phyloP scores from a whole-genome alignment of 768 basidiomycete genomes.

The Lactarius evosmus region DNA sequence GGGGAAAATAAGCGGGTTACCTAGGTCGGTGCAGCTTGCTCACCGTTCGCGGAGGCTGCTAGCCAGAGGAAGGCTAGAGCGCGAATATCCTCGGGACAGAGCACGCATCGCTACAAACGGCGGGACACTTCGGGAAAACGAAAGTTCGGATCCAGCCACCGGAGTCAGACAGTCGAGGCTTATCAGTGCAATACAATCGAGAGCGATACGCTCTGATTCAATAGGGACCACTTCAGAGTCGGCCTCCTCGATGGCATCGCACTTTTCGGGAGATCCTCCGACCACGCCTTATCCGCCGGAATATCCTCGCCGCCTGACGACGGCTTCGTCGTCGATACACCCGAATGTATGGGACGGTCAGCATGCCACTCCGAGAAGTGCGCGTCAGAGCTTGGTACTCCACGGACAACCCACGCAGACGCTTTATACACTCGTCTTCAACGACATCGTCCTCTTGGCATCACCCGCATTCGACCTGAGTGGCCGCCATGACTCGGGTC shows the following conservation, averaged over 20 bases:
- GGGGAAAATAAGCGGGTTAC: constrained; percentile 56
- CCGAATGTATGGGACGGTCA: constrained; percentile 19
- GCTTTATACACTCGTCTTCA: constrained; percentile 50
- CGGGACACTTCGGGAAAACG: not conserved
- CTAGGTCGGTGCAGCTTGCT: constrained; percentile 52
- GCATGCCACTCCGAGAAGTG: not conserved
- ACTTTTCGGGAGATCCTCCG: constrained; percentile 10
- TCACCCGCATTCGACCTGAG: constrained; percentile 31
- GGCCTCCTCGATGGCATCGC: constrained; percentile 18
- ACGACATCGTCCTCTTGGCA: constrained; percentile 65
- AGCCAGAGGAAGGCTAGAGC: constrained; percentile 57
- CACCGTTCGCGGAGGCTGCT: constrained; percentile 72
- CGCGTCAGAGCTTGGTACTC: not conserved
- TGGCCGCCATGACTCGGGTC: constrained; percentile 28
- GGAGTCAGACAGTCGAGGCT: constrained; percentile 26
- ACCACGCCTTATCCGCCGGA: constrained; percentile 5
- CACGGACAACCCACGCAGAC: constrained; percentile 15
- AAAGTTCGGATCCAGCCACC: not conserved
- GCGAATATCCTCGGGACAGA: constrained; percentile 39
- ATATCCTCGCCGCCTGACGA: not conserved
- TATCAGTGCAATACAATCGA: constrained; percentile 14
- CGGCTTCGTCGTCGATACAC: constrained; percentile 8
- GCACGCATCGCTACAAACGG: not conserved
- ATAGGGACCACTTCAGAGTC: constrained; percentile 27
- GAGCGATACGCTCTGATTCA: constrained; percentile 25